phyloP scores from a whole-genome alignment of 352 stramenopile genomes.

The Pythium aristosporum region DNA sequence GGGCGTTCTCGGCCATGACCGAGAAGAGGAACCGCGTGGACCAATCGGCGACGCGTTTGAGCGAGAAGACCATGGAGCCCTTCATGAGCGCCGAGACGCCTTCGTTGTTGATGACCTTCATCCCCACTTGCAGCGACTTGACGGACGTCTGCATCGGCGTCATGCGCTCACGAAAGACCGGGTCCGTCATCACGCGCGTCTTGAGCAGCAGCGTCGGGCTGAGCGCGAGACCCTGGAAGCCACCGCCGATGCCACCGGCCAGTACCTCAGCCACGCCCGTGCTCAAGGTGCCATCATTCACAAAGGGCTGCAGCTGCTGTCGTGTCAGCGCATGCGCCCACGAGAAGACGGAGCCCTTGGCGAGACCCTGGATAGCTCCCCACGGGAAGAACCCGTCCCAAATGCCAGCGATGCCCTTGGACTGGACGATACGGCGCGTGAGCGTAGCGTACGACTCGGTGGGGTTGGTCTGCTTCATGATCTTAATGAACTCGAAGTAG shows the following conservation, averaged over 20 bases:
- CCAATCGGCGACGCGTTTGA: conserved; percentile 93
- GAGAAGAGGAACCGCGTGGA: conserved; percentile 92
- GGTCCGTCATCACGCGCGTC: conserved; percentile 94
- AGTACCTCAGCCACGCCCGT: conserved; percentile 72
- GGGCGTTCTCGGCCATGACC: conserved; percentile 73
- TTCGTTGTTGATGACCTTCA: conserved; percentile 90
- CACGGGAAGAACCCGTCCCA: conserved; percentile 95
- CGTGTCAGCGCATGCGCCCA: conserved; percentile 82
- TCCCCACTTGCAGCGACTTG: conserved; percentile 80
- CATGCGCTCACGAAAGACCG: conserved; percentile 91
- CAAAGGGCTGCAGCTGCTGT: conserved; percentile 53
- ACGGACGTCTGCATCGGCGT: conserved; percentile 77
- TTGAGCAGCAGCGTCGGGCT: conserved; percentile 92
- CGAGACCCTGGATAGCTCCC: conserved; percentile 87
- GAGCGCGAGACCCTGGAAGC: conserved; percentile 92
- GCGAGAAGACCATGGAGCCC: conserved; percentile 87
- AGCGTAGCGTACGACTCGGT: conserved; percentile 78
- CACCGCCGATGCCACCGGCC: conserved; percentile 86
- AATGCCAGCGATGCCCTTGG: conserved; percentile 88
- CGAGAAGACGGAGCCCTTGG: conserved; percentile 91
- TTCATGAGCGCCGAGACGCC: conserved; percentile 90
- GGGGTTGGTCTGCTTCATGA: conserved; percentile 90
- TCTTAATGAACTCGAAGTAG: conserved; percentile 94
- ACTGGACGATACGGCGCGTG: conserved; percentile 78
- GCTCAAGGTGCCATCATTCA: conserved; percentile 54